Percentiles rank a stretch among this genome's conserved stretches.
These are phyloP conservation scores for Penicillium sp. DNA, from an alignment of 2,329 filamentous ascomycete species.

Conservation along the genomic window DNA sequence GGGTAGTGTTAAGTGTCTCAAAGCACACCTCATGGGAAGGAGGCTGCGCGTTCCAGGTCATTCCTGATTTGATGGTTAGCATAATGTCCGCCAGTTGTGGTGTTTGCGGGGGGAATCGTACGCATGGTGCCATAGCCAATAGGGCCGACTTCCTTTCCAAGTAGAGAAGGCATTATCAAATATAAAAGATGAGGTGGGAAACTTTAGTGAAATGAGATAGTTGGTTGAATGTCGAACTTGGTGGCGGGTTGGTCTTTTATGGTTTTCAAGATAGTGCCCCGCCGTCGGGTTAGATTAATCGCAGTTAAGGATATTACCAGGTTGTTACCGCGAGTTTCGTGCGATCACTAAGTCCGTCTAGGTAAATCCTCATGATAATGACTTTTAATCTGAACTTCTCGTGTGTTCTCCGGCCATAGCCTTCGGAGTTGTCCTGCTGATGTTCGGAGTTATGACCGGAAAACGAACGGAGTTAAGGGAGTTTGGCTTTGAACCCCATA, in stretches of 20 bases:
- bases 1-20: constrained; percentile 56
- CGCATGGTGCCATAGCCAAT: constrained; percentile 59
- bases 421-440: background rate
- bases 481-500: background rate
- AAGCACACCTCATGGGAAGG: constrained; percentile 42
- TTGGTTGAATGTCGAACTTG: background rate
- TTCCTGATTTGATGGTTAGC: constrained; percentile 25
- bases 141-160: constrained; percentile 44
- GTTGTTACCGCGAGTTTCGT: background rate
- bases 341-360: too few species aligned
- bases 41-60: constrained; percentile 36
- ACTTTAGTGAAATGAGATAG: background rate
- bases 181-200: background rate
- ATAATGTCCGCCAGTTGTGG: constrained; percentile 2
- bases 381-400: background rate
- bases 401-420: background rate
- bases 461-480: constrained; percentile 7
- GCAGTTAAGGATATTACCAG: background rate
- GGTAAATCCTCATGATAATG: background rate
- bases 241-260: constrained; percentile 4
- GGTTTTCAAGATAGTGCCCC: constrained; percentile 1
- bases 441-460: background rate
- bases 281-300: background rate
- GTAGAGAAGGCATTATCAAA: constrained; percentile 30
- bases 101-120: constrained; percentile 29